These are phyloP conservation scores for Panicum hallii DNA, from an alignment of 202 grass and related monocot genomes.

Conservation along the genomic window DNA sequence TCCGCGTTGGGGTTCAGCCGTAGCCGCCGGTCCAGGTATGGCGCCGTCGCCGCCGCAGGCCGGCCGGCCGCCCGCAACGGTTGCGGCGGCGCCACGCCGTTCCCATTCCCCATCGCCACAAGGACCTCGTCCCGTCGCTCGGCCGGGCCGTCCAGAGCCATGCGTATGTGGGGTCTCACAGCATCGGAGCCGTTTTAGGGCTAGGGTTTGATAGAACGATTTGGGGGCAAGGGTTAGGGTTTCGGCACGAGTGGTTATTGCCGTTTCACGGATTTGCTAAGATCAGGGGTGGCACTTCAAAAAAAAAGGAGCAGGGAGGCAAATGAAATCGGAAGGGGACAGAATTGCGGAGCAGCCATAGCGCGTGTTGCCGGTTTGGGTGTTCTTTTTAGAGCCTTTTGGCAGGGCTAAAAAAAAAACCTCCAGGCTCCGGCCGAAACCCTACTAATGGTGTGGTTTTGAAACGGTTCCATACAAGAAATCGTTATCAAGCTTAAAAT, in stretches of 20 bases:
- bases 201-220: constrained; percentile 49
- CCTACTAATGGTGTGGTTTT: too few relatives aligned
- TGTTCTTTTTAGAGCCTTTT: too few relatives aligned
- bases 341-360: too few relatives aligned
- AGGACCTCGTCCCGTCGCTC: constrained; percentile 63
- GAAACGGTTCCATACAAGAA: too few relatives aligned
- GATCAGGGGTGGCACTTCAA: too few relatives aligned
- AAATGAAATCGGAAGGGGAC: too few relatives aligned
- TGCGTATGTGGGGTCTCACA: constrained; percentile 44
- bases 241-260: neutral
- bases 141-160: constrained; percentile 67
- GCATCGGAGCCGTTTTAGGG: constrained; percentile 47
- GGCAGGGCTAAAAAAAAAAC: too few relatives aligned
- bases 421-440: too few relatives aligned
- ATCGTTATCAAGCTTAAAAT: too few relatives aligned
- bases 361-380: too few relatives aligned
- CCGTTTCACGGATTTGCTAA: too few relatives aligned
- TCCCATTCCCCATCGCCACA: constrained; percentile 50
- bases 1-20: constrained; percentile 83
- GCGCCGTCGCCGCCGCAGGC: constrained; percentile 31
- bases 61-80: constrained; percentile 28
- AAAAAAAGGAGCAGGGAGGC: too few relatives aligned
- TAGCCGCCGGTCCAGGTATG: constrained; percentile 68
- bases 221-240: constrained; percentile 19
- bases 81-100: constrained; percentile 43